phyloP scores from a whole-genome alignment of 116 monocot genomes.

The Posidonia oceanica region DNA sequence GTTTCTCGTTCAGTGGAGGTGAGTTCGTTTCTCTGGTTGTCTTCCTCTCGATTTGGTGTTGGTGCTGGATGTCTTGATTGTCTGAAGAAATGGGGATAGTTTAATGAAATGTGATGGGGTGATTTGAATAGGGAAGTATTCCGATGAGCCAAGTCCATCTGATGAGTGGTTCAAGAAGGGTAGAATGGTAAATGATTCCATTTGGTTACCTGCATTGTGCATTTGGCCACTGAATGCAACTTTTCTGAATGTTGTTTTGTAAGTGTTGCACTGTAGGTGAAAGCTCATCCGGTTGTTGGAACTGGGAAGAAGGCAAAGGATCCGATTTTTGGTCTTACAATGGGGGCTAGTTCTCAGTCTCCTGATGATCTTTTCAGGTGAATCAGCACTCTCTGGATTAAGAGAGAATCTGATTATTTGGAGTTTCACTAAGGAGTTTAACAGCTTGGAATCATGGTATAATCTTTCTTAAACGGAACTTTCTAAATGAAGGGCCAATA shows the following conservation, averaged over 20 bases:
- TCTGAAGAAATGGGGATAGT: neutral
- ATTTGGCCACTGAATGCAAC: too few relatives aligned
- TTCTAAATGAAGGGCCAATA: too few relatives aligned
- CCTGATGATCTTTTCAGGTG: conserved; percentile 82
- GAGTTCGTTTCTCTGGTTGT: conserved; percentile 1
- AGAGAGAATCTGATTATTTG: conserved; percentile 18
- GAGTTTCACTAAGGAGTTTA: conserved; percentile 10
- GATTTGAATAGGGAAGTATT: conserved; percentile 61
- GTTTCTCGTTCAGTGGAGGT: conserved; percentile 94
- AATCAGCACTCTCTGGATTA: conserved; percentile 14
- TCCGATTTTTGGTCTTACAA: conserved; percentile 88
- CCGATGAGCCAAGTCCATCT: conserved; percentile 53
- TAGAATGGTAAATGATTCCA: conserved; percentile 31
- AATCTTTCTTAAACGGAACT: too few relatives aligned
- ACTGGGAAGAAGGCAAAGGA: conserved; percentile 79
- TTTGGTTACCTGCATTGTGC: neutral
- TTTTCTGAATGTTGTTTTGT: neutral
- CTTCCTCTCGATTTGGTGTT: neutral
- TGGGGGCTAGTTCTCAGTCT: conserved; percentile 75
- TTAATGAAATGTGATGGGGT: neutral
- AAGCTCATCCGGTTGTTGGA: conserved; percentile 70
- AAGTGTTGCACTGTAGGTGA: conserved; percentile 31
- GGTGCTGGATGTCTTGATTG: neutral
- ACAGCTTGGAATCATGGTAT: conserved; percentile 23
- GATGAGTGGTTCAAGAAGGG: conserved; percentile 90